Evolutionary conservation across 306 rosid genomes (phyloP), one percentile per base, ranked within the genome.

Genomic region (Crotalaria pallida): DNA sequence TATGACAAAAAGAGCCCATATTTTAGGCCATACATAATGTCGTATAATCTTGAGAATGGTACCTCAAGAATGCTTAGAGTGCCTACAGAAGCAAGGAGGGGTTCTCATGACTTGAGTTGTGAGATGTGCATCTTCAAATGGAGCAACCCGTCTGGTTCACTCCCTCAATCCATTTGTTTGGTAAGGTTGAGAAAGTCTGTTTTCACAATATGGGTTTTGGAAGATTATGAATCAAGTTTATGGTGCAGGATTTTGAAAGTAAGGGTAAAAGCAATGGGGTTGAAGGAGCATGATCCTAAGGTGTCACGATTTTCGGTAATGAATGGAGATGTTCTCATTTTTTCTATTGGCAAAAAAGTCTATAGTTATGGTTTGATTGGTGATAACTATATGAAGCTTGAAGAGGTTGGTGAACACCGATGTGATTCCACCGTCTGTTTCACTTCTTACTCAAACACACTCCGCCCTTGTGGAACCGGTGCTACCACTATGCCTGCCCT

Each of bases 131-230:
- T 76, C 4, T 58, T 67, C 12, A 67, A 38, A 15, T 73, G 79
- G 79, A 53, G 47, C 2, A 51, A 73, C 17, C 5, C 4, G 3
- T 12, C 1, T 0, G 47, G 12, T 27, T 19, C 0, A 40, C 4
- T 10, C 0, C 0, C 1, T 13, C 0, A 33, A 0, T 73, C 76
- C 1, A 73, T 79, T 7, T 73, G 72, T 45, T 79, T 79, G 60
- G 76, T 73, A 22, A 73, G 52, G 10, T 27, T 67, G 4, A 60
- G n/a, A n/a, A 51, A 52, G 4, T 11, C 11, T 12, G 40, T 60
- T 0, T 79, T 79, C 1, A 73, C 75, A 0, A 0, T 67, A 1
- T 79, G 79, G 79, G 3, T 41, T 55, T 53, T 74, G 52, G 34
- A 3, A 16, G 29, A 67, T 33, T 67, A 33, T 4, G 43, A 59